Conservation (phyloP, 306 rosid genomes). For the Casuarina equisetifolia region DNA sequence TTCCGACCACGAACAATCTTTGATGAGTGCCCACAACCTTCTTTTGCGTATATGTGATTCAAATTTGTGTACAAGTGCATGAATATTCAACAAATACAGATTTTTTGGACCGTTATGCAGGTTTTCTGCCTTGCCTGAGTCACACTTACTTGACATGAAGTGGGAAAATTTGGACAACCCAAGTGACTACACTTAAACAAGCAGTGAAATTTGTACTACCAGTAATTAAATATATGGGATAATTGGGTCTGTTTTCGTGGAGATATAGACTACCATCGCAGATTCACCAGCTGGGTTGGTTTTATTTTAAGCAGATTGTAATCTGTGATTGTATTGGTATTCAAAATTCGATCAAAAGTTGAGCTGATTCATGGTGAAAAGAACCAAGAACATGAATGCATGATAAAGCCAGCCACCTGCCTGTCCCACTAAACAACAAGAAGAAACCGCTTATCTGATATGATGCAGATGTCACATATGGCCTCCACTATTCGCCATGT, state of each 20-base stretch:
- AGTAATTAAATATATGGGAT: too few species aligned
- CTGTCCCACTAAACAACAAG: constrained; percentile 18
- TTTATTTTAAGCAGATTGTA: not conserved
- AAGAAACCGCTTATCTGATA: constrained; percentile 28
- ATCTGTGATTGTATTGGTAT: not conserved
- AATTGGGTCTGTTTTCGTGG: too few species aligned
- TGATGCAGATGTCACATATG: constrained; percentile 28
- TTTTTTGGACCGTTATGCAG: not conserved
- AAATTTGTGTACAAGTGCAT: not conserved
- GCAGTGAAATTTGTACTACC: too few species aligned
- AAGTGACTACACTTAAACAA: too few species aligned
- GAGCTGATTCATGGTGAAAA: not conserved
- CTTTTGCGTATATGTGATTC: not conserved
- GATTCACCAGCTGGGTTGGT: not conserved
- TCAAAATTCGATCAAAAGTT: not conserved
- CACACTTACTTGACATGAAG: not conserved
- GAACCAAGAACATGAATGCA: constrained; percentile 33
- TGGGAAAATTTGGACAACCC: too few species aligned
- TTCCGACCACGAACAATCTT: not conserved
- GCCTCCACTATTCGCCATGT: constrained; percentile 28
- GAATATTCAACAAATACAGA: too few species aligned
- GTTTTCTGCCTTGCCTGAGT: constrained; percentile 4
- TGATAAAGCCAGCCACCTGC: constrained; percentile 27
- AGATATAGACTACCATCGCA: too few species aligned
- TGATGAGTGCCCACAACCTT: not conserved